phyloP scores from a whole-genome alignment of 1,284 basidiomycete species.

The Pascua sp. region DNA sequence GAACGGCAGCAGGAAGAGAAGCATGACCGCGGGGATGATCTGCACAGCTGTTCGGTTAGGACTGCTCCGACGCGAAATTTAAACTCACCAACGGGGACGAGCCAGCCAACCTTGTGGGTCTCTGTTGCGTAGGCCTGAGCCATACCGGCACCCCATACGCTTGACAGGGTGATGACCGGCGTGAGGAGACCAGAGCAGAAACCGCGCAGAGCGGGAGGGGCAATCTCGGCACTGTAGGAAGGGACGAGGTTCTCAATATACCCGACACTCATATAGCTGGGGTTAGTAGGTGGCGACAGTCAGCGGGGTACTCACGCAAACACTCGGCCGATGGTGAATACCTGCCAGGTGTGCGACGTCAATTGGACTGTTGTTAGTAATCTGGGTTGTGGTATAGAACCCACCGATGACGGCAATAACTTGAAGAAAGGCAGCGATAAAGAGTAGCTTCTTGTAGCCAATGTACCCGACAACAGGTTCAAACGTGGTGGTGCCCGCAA shows the following conservation, averaged over 20 bases:
- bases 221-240: constrained; percentile 21
- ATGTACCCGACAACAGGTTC: constrained; percentile 18
- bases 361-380: constrained; percentile 13
- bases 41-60: constrained; percentile 9
- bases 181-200: constrained; percentile 21
- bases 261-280: constrained; percentile 21
- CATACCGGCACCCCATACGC: constrained; percentile 17
- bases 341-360: constrained; percentile 14
- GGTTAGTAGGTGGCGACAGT: too few relatives aligned
- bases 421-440: constrained; percentile 12
- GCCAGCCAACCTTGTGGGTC: constrained; percentile 12
- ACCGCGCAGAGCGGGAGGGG: constrained; percentile 19
- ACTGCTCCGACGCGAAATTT: too few relatives aligned
- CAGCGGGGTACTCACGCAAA: constrained; percentile 3
- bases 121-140: constrained; percentile 14
- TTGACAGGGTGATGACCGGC: constrained; percentile 6
- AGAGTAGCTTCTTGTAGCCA: constrained; percentile 19
- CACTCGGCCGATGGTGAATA: constrained; percentile 23
- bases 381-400: not conserved
- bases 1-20: constrained; percentile 11
- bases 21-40: constrained; percentile 14
- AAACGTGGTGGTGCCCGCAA: constrained; percentile 13
- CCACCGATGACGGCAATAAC: constrained; percentile 19
- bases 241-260: constrained; percentile 25
- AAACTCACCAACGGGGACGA: constrained; percentile 18